A percentile compares a stretch with the other conserved stretches of the same genome.
phyloP scores from a whole-genome alignment of 176 grass and related monocot species.

The Secale cereale region DNA sequence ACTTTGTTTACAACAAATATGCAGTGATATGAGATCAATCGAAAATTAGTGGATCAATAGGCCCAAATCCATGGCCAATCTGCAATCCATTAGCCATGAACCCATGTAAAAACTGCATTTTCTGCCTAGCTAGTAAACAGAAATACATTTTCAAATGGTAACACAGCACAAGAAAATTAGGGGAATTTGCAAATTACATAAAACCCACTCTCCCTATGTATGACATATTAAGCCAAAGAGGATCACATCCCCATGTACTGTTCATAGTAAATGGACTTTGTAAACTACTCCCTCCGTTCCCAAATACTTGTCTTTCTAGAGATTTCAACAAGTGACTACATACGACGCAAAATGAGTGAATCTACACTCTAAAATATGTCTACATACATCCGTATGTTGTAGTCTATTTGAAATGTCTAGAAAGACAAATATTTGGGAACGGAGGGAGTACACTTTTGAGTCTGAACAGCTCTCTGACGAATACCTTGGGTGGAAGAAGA shows the following conservation, averaged over 20 bases:
- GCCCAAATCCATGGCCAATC: not conserved
- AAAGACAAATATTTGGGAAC: too few relatives aligned
- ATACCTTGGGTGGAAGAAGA: constrained; percentile 84
- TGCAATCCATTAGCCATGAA: not conserved
- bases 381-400: too few relatives aligned
- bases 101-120: not conserved
- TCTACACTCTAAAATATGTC: too few relatives aligned
- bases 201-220: not conserved
- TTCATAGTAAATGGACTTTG: not conserved
- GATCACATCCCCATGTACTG: not conserved
- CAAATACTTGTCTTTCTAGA: too few relatives aligned
- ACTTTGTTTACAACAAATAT: not conserved
- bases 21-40: not conserved
- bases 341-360: too few relatives aligned
- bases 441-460: not conserved
- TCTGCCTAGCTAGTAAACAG: not conserved
- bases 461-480: not conserved
- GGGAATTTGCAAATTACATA: not conserved
- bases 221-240: not conserved
- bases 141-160: not conserved
- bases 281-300: too few relatives aligned
- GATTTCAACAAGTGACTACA: too few relatives aligned
- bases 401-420: too few relatives aligned
- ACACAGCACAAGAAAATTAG: constrained; percentile 7
- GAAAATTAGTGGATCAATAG: not conserved